Percentiles rank a stretch among this genome's conserved stretches.
These are phyloP conservation scores for Diaporthe sp. DNA, from an alignment of 2,329 filamentous ascomycete species.

Conservation along the genomic window DNA sequence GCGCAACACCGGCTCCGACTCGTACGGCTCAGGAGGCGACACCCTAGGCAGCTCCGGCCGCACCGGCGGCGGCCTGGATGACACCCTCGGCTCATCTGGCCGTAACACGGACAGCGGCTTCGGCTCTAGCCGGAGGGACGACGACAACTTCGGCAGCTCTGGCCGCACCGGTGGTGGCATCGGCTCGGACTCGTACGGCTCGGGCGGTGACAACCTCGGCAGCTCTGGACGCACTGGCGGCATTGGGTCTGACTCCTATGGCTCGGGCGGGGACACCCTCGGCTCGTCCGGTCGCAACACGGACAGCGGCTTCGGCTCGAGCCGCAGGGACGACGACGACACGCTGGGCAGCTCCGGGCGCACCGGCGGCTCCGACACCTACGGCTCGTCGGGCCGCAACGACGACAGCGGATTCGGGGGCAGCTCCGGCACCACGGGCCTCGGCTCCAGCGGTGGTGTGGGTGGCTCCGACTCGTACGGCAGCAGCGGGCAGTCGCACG, in stretches of 20 bases:
- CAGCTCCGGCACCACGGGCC: conserved; percentile 24
- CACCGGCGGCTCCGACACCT: conserved; percentile 17
- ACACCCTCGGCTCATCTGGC: conserved; percentile 35
- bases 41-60: conserved; percentile 31
- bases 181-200: conserved; percentile 26
- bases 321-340: conserved; percentile 34
- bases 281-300: conserved; percentile 35
- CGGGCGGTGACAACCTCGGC: conserved; percentile 28
- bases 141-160: conserved; percentile 40
- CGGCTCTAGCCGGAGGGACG: conserved; percentile 36
- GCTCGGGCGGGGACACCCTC: conserved; percentile 34
- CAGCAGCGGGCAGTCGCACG: conserved; percentile 36
- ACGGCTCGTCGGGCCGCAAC: conserved; percentile 39
- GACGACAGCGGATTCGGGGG: conserved; percentile 15
- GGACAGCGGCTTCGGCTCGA: conserved; percentile 41
- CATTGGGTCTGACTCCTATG: conserved; percentile 34
- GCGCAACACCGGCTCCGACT: conserved; percentile 30
- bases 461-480: conserved; percentile 37
- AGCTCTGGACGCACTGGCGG: background rate
- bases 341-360: conserved; percentile 37
- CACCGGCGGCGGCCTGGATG: conserved; percentile 2
- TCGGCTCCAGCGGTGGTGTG: conserved; percentile 8
- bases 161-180: conserved; percentile 25
- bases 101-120: conserved; percentile 38
- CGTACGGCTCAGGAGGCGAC: conserved; percentile 25